Evolutionary conservation across 805 yeast species (phyloP).

Genomic region (Kodamaea kakaduensis): DNA sequence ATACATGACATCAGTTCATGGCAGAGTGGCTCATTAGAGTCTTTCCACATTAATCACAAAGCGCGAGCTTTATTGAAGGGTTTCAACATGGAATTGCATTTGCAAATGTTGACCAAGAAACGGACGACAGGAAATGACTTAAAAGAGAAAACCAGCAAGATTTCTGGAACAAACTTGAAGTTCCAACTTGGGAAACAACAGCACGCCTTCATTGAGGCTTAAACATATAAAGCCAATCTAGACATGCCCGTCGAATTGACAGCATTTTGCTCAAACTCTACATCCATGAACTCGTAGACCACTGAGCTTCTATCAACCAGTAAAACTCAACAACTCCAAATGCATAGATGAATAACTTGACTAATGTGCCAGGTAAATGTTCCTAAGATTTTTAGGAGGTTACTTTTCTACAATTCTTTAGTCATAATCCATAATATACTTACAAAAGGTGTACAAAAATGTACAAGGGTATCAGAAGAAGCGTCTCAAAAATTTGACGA

Average conservation of each 20-base stretch:
- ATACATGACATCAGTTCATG: conserved; percentile 18
- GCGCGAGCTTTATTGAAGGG: conserved; percentile 33
- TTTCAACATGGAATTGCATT: conserved; percentile 24
- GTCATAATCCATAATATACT: background rate
- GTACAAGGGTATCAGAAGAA: background rate
- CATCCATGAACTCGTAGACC: no score
- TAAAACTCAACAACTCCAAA: no score
- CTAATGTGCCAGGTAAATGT: background rate
- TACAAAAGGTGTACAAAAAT: background rate
- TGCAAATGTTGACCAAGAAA: conserved; percentile 9
- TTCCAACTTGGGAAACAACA: no score
- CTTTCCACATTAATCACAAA: conserved; percentile 35
- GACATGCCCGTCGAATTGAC: no score
- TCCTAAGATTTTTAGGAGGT: background rate
- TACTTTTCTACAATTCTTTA: background rate
- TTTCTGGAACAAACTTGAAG: no score
- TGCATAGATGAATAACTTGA: no score
- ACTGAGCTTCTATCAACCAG: no score
- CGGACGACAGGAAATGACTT: no score
- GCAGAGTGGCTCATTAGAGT: conserved; percentile 32
- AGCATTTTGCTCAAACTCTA: no score
- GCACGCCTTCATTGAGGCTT: no score
- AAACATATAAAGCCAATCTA: no score
- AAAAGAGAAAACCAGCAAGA: no score
- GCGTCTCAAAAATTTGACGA: conserved; percentile 1